Conservation (phyloP, 129 eudicot genomes). For the Flaveria robusta region DNA sequence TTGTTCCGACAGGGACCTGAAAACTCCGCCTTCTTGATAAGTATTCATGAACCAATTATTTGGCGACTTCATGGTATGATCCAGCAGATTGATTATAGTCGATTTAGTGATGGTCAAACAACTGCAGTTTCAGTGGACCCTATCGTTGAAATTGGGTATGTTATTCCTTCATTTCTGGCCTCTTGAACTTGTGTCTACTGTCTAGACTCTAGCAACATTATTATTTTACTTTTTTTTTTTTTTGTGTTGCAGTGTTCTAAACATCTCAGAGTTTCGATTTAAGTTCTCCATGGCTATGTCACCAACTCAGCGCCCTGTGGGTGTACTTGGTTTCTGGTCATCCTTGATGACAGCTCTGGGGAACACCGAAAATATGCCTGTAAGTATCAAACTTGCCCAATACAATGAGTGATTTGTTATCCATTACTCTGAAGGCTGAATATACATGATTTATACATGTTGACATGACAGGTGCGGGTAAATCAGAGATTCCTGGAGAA, state of each 20-base stretch:
- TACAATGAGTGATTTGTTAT: neutral
- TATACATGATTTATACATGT: neutral
- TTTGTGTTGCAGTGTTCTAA: constrained; percentile 65
- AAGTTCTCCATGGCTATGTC: constrained; percentile 98
- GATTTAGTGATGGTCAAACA: constrained; percentile 57
- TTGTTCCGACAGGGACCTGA: constrained; percentile 75
- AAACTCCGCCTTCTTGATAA: constrained; percentile 84
- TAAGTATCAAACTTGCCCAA: constrained; percentile 41
- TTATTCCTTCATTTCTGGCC: constrained; percentile 15
- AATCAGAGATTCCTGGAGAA: constrained; percentile 85
- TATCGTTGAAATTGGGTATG: constrained; percentile 82
- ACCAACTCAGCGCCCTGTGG: constrained; percentile 96
- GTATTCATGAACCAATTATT: constrained; percentile 92
- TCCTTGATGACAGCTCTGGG: constrained; percentile 99
- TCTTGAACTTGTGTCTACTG: constrained; percentile 16
- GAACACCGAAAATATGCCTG: constrained; percentile 95
- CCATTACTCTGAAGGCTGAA: neutral
- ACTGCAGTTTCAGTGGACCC: constrained; percentile 94
- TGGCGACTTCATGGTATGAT: constrained; percentile 98
- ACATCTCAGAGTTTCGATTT: constrained; percentile 87
- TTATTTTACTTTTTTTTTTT: neutral
- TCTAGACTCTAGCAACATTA: neutral
- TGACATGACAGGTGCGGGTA: constrained; percentile 64
- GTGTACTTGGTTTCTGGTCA: constrained; percentile 99
- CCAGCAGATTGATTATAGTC: constrained; percentile 68